phyloP scores from a whole-genome alignment of 2,329 filamentous ascomycete genomes.

The Dothideomycetidae sp. region DNA sequence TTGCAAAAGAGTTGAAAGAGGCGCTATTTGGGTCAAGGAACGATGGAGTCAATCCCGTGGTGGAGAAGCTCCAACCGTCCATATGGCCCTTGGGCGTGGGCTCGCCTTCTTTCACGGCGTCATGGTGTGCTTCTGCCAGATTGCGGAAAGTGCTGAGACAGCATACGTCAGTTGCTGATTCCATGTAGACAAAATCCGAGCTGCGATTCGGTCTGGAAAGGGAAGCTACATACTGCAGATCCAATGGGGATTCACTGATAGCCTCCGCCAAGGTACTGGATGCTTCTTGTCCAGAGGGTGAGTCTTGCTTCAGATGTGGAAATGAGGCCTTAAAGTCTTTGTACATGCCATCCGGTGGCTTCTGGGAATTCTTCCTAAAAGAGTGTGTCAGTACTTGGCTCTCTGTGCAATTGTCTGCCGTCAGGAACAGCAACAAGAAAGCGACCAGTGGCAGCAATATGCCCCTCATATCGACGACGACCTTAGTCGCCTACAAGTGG shows the following conservation, averaged over 20 bases:
- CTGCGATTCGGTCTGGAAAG: too few relatives aligned
- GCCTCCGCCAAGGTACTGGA: not conserved
- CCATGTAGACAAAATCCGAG: too few relatives aligned
- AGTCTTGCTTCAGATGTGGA: constrained; percentile 46
- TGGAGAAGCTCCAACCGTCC: constrained; percentile 54
- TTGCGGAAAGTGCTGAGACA: constrained; percentile 7
- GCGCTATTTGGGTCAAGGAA: constrained; percentile 76
- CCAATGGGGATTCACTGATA: not conserved
- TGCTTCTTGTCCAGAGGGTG: constrained; percentile 11
- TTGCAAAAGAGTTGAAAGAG: constrained; percentile 64
- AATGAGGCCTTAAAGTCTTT: constrained; percentile 74
- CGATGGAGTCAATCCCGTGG: constrained; percentile 58
- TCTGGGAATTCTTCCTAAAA: constrained; percentile 60
- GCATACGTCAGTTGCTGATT: not conserved
- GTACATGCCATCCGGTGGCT: constrained; percentile 73
- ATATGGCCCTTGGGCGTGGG: constrained; percentile 66
- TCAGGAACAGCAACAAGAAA: too few relatives aligned
- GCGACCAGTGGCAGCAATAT: too few relatives aligned
- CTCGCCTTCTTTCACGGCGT: constrained; percentile 59
- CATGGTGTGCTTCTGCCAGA: constrained; percentile 16
- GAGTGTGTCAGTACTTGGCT: constrained; percentile 8
- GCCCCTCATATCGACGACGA: too few relatives aligned
- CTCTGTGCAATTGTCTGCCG: too few relatives aligned
- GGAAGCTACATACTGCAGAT: not conserved
- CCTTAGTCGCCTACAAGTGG: too few relatives aligned